Percentiles rank a stretch among this genome's conserved stretches.
phyloP scores from a whole-genome alignment of 2,329 filamentous ascomycete species.

The Phyllosticta citriasiana region DNA sequence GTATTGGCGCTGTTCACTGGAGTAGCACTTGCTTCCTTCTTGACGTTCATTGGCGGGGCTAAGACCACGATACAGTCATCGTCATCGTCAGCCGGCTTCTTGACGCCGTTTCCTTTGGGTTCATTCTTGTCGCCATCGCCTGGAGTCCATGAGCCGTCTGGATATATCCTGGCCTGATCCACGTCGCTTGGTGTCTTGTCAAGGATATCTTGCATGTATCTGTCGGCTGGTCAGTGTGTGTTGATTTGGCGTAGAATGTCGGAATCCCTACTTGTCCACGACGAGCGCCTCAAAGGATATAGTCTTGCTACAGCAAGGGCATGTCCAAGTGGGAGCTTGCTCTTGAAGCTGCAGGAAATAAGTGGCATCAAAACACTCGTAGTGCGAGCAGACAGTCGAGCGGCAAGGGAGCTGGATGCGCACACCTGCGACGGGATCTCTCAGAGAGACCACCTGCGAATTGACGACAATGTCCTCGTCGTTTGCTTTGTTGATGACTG shows the following conservation, averaged over 20 bases:
- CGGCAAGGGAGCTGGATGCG: conserved; percentile 73
- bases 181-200: conserved; percentile 57
- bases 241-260: conserved; percentile 1
- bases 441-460: conserved; percentile 79
- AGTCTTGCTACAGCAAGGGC: conserved; percentile 80
- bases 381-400: conserved; percentile 70
- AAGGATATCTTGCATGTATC: conserved; percentile 82
- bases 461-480: conserved; percentile 86
- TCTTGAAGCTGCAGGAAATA: conserved; percentile 92
- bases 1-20: conserved; percentile 30
- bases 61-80: conserved; percentile 37
- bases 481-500: conserved; percentile 70
- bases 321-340: conserved; percentile 94
- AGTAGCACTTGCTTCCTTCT: conserved; percentile 27
- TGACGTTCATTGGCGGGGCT: conserved; percentile 21
- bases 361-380: conserved; percentile 88
- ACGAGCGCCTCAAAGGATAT: conserved; percentile 74
- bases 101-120: conserved; percentile 27
- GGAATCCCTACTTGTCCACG: conserved; percentile 63
- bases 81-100: conserved; percentile 32
- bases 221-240: conserved; percentile 24
- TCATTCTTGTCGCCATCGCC: conserved; percentile 20
- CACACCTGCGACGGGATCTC: conserved; percentile 83
- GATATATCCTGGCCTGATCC: conserved; percentile 85
- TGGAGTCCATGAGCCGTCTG: conserved; percentile 66